Evolutionary conservation across 352 stramenopile genomes (phyloP).

Genomic region (Phytophthora aleatoria): DNA sequence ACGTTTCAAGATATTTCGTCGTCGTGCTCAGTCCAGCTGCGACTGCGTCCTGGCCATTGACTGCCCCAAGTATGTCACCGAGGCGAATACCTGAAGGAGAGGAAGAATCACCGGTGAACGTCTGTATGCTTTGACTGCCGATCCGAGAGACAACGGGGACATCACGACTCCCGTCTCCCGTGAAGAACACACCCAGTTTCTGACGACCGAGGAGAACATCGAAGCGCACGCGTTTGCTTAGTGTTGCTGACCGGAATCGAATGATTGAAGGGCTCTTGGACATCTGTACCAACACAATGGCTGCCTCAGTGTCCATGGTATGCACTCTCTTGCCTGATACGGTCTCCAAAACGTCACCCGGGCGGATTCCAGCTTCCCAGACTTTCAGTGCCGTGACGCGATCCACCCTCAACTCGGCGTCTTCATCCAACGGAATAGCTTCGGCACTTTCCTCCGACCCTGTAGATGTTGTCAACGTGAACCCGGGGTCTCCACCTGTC

Average conservation of each 20-base stretch:
- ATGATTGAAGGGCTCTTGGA: slow-evolving; percentile 41
- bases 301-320: slow-evolving; percentile 41
- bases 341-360: slow-evolving; percentile 61
- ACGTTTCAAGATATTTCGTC: slow-evolving; percentile 42
- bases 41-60: slow-evolving; percentile 60
- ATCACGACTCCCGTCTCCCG: slow-evolving; percentile 43
- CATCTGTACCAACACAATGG: slow-evolving; percentile 37
- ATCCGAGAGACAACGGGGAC: slow-evolving; percentile 59
- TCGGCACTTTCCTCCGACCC: slow-evolving; percentile 6
- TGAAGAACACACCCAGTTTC: slow-evolving; percentile 54
- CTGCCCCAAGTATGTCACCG: slow-evolving; percentile 59
- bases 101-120: slow-evolving; percentile 2
- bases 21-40: slow-evolving; percentile 42
- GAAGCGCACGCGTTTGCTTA: slow-evolving; percentile 36
- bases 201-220: slow-evolving; percentile 41
- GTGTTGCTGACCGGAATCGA: slow-evolving; percentile 45
- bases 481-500: slow-evolving; percentile 35
- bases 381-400: slow-evolving; percentile 38
- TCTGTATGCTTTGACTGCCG: slow-evolving; percentile 2
- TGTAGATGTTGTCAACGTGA: slow-evolving; percentile 32
- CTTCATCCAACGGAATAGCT: slow-evolving; percentile 26
- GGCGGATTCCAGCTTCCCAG: slow-evolving; percentile 53
- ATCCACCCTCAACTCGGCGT: slow-evolving; percentile 36
- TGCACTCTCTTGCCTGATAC: slow-evolving; percentile 42
- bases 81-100: slow-evolving; percentile 27